Conservation (phyloP, 176 grass and related monocot species). For the Rhynchospora tenuis region DNA sequence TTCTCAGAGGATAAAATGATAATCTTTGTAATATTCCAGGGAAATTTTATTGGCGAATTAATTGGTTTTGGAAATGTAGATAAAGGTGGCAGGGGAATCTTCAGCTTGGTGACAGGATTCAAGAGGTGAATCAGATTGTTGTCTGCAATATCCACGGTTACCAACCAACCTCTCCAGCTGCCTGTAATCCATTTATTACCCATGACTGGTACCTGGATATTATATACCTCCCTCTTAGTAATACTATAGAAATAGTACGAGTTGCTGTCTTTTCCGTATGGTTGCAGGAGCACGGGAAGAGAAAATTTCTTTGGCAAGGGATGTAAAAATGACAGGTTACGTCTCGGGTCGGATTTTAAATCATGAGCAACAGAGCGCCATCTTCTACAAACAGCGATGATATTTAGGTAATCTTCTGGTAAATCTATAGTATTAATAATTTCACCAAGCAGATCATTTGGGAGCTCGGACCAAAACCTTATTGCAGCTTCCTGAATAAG, state of each 20-base stretch:
- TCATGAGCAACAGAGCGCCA: background rate
- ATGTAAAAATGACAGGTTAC: background rate
- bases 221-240: background rate
- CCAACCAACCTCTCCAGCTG: background rate
- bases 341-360: background rate
- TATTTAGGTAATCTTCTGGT: background rate
- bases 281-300: background rate
- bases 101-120: background rate
- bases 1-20: background rate
- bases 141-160: background rate
- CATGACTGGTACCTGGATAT: background rate
- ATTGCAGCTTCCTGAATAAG: background rate
- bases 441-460: background rate
- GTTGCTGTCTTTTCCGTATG: background rate
- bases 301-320: background rate
- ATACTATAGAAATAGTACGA: slow-evolving; percentile 1
- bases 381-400: background rate
- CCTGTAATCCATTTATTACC: background rate
- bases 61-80: background rate
- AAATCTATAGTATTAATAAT: background rate
- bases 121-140: background rate
- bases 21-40: background rate
- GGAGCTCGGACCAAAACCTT: background rate
- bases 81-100: background rate
- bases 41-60: background rate